Evolutionary conservation across 2,329 filamentous ascomycete genomes (phyloP), one percentile per base, ranked within the genome.

Genomic region (Zymoseptoria ardabiliae): DNA sequence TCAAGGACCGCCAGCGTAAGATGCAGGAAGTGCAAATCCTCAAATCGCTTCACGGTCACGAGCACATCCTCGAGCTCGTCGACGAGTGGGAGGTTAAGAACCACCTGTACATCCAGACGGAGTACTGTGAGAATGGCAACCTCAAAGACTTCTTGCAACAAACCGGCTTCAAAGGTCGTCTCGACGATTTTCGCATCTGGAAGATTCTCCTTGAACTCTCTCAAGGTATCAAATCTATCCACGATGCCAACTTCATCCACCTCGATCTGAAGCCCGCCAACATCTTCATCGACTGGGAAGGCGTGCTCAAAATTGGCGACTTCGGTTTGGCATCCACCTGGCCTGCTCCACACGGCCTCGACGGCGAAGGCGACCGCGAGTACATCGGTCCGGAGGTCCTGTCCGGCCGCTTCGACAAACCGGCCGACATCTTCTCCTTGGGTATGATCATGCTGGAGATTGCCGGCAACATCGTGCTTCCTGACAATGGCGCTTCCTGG

Each of bases 101-200:
- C 58, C 86, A 93, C 70, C 82, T 99, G 9, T 99, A 97, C 77
- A 97, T 99, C 61, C 93, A 97, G 77, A 97, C 93, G 0, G 94
- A 99, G 71, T 97, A 87, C 72, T 99, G 94, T 70, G 92, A 97
- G 72, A 91, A 96, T 72, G 94, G 94, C 17, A 96, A 90, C 61
- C 78, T 99, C 50, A 89, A 95, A 71, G 82, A 85, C 17, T 99
- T 97, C 71, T 81, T 99, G 28, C 82, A 85, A n/a, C 84, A 88
- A 59, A 85, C 91, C 61, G 94, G 94, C 22, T 82, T 87, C 62
- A 91, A 89, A 71, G 92, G 91, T 53, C 85, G 93, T 67, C 77
- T 99, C 65, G 94, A 99, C 74, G 94, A 97, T 73, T 99, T 99
- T 76, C 85, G 94, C 62, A 97, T 97, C 74, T 99, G 94, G 91